Base-by-base conservation (phyloP, 352 stramenopile species). In the Globisporangium cederbergense region DNA sequence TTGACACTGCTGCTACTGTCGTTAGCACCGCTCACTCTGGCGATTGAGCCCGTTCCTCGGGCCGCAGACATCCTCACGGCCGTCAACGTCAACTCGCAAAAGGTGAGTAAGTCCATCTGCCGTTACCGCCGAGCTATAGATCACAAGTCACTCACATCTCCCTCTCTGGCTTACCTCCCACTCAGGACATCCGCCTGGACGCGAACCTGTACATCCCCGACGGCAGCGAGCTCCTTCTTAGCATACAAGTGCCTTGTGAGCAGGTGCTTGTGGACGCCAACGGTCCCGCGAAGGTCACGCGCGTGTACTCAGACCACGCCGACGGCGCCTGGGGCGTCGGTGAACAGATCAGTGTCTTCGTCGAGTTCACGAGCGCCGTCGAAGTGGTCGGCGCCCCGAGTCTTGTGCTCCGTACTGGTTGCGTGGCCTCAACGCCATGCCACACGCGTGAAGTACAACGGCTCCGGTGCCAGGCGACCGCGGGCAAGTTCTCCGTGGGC, bases 121-220 rank as follows among this genome's bases (percentile, higher is more conserved):
- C n/a, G 25, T 11, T 22, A 40, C 7, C 28, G 11, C 13, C 11
- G 20, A 20, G 1, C 28, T 14, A 56, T 28, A 22, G 10, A 30
- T 28, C 25, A 36, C 25, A 36, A 36, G 3, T 40, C 9, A 16
- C 20, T 14, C 8, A 55, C n/a, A 0, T 18, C 9, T 4, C 0
- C 11, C 18, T 7, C 20, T 46, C 11, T 58, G 58, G 11, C 43
- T 49, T 30, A 4, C 6, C n/a, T 40, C n/a, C 38, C 6, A 25
- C 9, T 58, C 51, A 87, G 74, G 71, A 80, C 32, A 67, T 93
- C 25, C 82, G 77, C 10, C 54, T 93, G 30, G 77, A 90, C 25
- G 82, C 84, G 10, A 91, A 91, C 42, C 60, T 94, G 6, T 66
- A 79, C 52, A 92, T 94, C 28, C 83, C 83, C 0, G 85, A 91